Base-by-base conservation (phyloP, 2,329 filamentous ascomycete species). In the Lachnellula willkommii region DNA sequence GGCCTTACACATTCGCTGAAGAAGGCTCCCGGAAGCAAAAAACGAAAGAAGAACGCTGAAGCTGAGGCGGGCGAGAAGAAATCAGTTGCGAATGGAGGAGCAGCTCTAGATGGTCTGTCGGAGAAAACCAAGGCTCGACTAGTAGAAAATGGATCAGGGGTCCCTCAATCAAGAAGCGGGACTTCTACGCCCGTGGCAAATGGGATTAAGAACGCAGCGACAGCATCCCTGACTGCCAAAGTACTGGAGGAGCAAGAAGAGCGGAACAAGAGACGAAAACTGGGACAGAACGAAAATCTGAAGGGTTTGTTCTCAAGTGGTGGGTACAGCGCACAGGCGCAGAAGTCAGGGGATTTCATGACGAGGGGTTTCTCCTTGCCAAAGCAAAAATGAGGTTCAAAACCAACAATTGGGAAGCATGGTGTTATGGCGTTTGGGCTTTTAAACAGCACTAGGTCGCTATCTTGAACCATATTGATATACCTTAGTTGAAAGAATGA, bases 241-340 rank as follows among this genome's bases (percentile, higher is more conserved):
- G 92, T 99, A 0, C 71, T 97, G 26, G 87, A 88, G 24, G 93
- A 97, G 66, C 90, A 96, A 70, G 88, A 93, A 50, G 84, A 88
- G 66, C 79, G 82, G 54, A 91, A 90, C 62, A 96, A 93, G 74
- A 77, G 86, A 63, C 79, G 89, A 58, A 95, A 89, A 68, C 66
- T 90, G 63, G 84, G 62, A 0, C 71, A 78, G 55, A 83, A 77
- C 65, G 79, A 81, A 24, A 82, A 79, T 56, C 61, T 83, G 36
- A 77, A 79, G 60, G 80, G 76, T 59, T 70, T 83, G 14, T 83
- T 81, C 62, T 75, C 75, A 1, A 76, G 74, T 53, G 71, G 67
- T 4, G 69, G 70, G 2, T 74, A 74, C 48, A 72, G 72, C 46
- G 66, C 70, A 15, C 69, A 72, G 14, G 61, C 66, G 12, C 76